A percentile compares a stretch with the other conserved stretches of the same genome.
Conservation (phyloP, 1,284 basidiomycete genomes). For the Boletus semigastroideus region DNA sequence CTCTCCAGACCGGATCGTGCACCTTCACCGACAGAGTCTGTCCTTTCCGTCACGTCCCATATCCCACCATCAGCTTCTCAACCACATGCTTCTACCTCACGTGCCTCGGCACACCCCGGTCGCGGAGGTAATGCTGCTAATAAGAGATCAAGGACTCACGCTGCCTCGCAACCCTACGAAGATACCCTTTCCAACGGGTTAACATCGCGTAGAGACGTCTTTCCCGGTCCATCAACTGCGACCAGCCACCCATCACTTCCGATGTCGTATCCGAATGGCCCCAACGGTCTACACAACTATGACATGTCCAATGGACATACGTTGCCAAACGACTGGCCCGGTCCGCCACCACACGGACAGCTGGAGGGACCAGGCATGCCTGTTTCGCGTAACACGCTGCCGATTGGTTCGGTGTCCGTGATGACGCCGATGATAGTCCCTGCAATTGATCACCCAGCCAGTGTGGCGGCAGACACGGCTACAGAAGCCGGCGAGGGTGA, state of each 20-base stretch:
- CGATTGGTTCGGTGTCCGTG: conserved; percentile 29
- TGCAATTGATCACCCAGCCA: conserved; percentile 28
- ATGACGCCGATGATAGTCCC: conserved; percentile 24
- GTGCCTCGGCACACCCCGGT: conserved; percentile 34
- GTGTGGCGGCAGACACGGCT: conserved; percentile 33
- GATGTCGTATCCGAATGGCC: conserved; percentile 35
- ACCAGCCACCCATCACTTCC: conserved; percentile 43
- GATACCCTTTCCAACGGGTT: conserved; percentile 26
- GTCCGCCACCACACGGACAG: conserved; percentile 45
- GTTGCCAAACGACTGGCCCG: conserved; percentile 26
- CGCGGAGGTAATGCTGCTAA: conserved; percentile 33
- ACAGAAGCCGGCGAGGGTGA: conserved; percentile 43
- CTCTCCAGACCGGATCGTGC: conserved; percentile 54
- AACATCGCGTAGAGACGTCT: conserved; percentile 33
- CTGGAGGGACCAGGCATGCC: conserved; percentile 79
- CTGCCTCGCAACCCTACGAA: conserved; percentile 29
- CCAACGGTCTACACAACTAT: conserved; percentile 34
- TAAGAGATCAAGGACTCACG: conserved; percentile 36
- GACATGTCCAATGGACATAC: conserved; percentile 33
- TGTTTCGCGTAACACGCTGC: conserved; percentile 45
- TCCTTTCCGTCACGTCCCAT: conserved; percentile 67
- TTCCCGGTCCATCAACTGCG: conserved; percentile 38
- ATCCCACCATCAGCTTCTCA: conserved; percentile 31
- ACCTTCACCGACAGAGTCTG: conserved; percentile 68
- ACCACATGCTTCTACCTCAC: conserved; percentile 30